Conservation (phyloP, 176 grass and related monocot genomes). For the Rhynchospora pubera region DNA sequence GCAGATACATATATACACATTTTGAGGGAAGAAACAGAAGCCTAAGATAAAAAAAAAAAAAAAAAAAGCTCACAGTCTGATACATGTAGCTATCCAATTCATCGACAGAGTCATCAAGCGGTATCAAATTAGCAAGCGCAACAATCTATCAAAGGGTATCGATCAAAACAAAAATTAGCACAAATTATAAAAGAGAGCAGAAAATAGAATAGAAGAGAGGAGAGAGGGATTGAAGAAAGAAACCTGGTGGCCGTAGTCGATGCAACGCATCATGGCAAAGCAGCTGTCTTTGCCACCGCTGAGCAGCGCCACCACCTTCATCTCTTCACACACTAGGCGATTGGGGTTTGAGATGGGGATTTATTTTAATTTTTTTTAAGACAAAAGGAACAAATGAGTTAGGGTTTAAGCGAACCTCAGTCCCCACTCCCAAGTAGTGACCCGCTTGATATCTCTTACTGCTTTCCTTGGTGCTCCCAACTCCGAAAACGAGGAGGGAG, state of each 20-base stretch:
- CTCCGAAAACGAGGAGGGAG: no score
- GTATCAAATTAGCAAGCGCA: constrained; percentile 78
- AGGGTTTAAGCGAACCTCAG: no score
- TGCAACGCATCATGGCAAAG: constrained; percentile 97
- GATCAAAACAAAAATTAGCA: neutral
- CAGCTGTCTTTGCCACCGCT: constrained; percentile 97
- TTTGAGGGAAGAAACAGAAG: neutral
- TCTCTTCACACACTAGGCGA: constrained; percentile 18
- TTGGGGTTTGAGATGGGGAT: no score
- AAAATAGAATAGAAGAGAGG: no score
- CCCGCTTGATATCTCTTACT: no score
- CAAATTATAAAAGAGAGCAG: neutral
- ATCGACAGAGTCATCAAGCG: constrained; percentile 67
- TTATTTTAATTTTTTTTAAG: no score
- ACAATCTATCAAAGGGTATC: constrained; percentile 40
- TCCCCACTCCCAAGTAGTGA: no score
- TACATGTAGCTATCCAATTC: constrained; percentile 99
- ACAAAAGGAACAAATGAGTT: no score
- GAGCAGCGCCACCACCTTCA: constrained; percentile 97
- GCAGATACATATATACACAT: neutral
- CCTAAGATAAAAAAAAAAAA: neutral
- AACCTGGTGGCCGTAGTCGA: constrained; percentile 84
- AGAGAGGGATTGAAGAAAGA: neutral
- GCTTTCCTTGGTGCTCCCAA: no score
- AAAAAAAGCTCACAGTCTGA: constrained; percentile 56